phyloP scores from a whole-genome alignment of 2,329 filamentous ascomycete species.

The Calcarisporium arbuscula region DNA sequence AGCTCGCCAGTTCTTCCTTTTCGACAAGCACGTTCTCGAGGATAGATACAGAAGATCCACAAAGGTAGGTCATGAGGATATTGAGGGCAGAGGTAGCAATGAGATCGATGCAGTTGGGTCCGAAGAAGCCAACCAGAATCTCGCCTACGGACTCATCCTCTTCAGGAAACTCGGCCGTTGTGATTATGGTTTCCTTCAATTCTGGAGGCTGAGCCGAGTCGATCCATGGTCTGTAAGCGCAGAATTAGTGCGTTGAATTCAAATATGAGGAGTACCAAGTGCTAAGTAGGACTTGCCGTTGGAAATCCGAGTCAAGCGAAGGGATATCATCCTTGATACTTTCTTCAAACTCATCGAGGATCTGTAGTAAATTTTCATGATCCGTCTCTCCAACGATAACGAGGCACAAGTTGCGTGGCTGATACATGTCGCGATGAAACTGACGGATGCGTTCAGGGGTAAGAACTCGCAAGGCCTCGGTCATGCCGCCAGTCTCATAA shows the following conservation, averaged over 20 bases:
- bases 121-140: constrained; percentile 78
- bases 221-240: constrained; percentile 90
- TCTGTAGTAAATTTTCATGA: constrained; percentile 69
- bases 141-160: constrained; percentile 94
- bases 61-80: constrained; percentile 77
- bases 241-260: too few species aligned
- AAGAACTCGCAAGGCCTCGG: constrained; percentile 79
- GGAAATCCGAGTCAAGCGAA: constrained; percentile 66
- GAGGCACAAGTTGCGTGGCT: constrained; percentile 89
- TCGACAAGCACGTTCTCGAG: constrained; percentile 91
- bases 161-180: constrained; percentile 87
- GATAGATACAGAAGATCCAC: constrained; percentile 86
- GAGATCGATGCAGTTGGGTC: constrained; percentile 70
- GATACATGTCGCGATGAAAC: constrained; percentile 96
- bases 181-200: constrained; percentile 64
- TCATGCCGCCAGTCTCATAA: constrained; percentile 98
- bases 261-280: too few species aligned
- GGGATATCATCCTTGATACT: constrained; percentile 81
- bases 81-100: constrained; percentile 66
- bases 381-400: constrained; percentile 90
- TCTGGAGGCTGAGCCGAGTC: constrained; percentile 74
- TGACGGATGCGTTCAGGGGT: constrained; percentile 86
- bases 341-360: constrained; percentile 82
- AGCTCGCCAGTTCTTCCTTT: constrained; percentile 84
- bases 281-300: constrained; percentile 37